phyloP scores from a whole-genome alignment of 176 grass and related monocot genomes.

The Ampelocalamus luodianensis region DNA sequence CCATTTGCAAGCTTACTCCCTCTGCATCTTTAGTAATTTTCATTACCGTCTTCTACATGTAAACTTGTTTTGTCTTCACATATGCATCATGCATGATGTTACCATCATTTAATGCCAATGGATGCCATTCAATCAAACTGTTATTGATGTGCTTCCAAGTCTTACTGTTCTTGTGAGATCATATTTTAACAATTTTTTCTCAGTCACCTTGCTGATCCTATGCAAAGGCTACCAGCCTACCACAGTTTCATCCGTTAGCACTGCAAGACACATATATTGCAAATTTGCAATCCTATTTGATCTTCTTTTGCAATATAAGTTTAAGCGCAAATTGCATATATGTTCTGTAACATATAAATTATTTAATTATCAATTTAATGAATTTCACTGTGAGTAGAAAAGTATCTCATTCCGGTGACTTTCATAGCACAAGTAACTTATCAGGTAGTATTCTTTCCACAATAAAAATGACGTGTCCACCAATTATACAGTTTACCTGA shows the following conservation, averaged over 20 bases:
- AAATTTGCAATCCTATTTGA: background rate
- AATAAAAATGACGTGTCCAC: background rate
- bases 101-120: background rate
- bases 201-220: background rate
- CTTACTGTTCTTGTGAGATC: background rate
- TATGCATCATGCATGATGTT: background rate
- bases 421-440: background rate
- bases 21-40: background rate
- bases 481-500: background rate
- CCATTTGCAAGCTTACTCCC: background rate
- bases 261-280: background rate
- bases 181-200: background rate
- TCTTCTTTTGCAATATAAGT: background rate
- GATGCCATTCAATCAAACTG: background rate
- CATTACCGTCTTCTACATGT: background rate
- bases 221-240: background rate
- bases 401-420: background rate
- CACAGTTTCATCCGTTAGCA: background rate
- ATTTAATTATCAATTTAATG: background rate
- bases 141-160: background rate
- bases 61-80: background rate
- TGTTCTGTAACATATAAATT: background rate
- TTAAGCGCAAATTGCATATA: background rate
- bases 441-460: background rate
- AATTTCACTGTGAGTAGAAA: slow-evolving; percentile 1